A percentile compares a stretch with the other conserved stretches of the same genome.
Conservation (phyloP, 2,329 filamentous ascomycete species). For the Cladophialophora chaetospira region DNA sequence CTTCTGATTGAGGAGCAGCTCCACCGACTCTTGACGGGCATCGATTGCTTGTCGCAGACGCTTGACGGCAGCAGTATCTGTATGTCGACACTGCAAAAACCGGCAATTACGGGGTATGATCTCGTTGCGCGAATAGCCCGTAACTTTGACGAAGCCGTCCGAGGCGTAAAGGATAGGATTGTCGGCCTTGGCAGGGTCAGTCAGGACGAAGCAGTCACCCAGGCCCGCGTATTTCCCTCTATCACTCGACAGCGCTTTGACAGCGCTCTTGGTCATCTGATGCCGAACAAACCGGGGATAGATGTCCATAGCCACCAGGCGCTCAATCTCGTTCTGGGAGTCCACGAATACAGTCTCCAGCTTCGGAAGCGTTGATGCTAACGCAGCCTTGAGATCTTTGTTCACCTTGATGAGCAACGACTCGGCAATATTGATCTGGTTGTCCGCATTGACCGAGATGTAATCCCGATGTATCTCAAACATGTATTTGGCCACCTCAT, state of each 20-base stretch:
- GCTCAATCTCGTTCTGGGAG: conserved; percentile 49
- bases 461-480: conserved; percentile 51
- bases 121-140: conserved; percentile 52
- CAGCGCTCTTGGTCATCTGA: conserved; percentile 53
- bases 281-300: conserved; percentile 58
- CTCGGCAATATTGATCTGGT: conserved; percentile 47
- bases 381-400: conserved; percentile 51
- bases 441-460: conserved; percentile 40
- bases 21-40: conserved; percentile 49
- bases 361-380: conserved; percentile 48
- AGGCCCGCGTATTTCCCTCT: conserved; percentile 54
- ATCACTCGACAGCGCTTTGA: conserved; percentile 46
- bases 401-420: conserved; percentile 47
- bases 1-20: conserved; percentile 56
- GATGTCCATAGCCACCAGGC: conserved; percentile 48
- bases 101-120: conserved; percentile 54
- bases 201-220: conserved; percentile 61
- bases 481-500: conserved; percentile 50
- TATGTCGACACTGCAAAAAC: conserved; percentile 54
- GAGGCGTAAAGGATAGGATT: conserved; percentile 55
- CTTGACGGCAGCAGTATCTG: conserved; percentile 45
- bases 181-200: conserved; percentile 53
- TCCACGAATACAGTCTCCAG: conserved; percentile 51
- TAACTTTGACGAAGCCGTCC: conserved; percentile 56
- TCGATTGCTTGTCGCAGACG: conserved; percentile 49